Evolutionary conservation across 164 flowering plant species (phyloP).

Genomic region (Nelumbo lutea): DNA sequence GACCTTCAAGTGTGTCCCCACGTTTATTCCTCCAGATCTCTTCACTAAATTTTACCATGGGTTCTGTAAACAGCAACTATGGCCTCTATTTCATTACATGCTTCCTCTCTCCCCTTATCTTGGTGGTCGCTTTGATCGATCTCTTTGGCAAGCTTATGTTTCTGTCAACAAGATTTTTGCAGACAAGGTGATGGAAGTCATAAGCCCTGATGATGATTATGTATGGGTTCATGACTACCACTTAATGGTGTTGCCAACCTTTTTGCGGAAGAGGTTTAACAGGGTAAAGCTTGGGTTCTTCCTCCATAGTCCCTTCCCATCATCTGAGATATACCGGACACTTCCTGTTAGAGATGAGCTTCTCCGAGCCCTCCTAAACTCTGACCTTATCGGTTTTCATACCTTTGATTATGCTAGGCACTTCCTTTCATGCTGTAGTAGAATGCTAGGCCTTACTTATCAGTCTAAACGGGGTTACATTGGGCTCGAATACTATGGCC

Average conservation of each 20-base stretch:
- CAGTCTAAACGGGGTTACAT: slow-evolving; percentile 62
- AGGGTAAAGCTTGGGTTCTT: slow-evolving; percentile 56
- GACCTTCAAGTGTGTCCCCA: slow-evolving; percentile 55
- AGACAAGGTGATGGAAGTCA: slow-evolving; percentile 63
- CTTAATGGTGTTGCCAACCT: slow-evolving; percentile 58
- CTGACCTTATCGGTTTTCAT: slow-evolving; percentile 62
- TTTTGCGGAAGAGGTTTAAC: slow-evolving; percentile 53
- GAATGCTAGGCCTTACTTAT: slow-evolving; percentile 60
- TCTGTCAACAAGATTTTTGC: slow-evolving; percentile 68
- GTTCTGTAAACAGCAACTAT: slow-evolving; percentile 55
- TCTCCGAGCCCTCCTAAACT: slow-evolving; percentile 52
- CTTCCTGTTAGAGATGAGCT: slow-evolving; percentile 57
- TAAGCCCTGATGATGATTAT: slow-evolving; percentile 57
- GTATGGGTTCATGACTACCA: slow-evolving; percentile 72
- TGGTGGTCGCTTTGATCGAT: slow-evolving; percentile 53
- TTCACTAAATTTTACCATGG: slow-evolving; percentile 52
- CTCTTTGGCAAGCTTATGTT: slow-evolving; percentile 62
- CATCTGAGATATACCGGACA: slow-evolving; percentile 60
- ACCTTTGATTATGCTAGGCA: slow-evolving; percentile 65
- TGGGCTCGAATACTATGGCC: slow-evolving; percentile 57
- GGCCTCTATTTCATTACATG: slow-evolving; percentile 72
- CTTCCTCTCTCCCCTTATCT: slow-evolving; percentile 59
- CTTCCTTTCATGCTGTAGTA: slow-evolving; percentile 64
- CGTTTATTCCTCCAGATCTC: slow-evolving; percentile 46
- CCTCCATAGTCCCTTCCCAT: slow-evolving; percentile 64